A percentile compares a stretch with the other conserved stretches of the same genome.
These are phyloP conservation scores for Tricholoma terreum DNA, from an alignment of 768 basidiomycete species.

Conservation along the genomic window DNA sequence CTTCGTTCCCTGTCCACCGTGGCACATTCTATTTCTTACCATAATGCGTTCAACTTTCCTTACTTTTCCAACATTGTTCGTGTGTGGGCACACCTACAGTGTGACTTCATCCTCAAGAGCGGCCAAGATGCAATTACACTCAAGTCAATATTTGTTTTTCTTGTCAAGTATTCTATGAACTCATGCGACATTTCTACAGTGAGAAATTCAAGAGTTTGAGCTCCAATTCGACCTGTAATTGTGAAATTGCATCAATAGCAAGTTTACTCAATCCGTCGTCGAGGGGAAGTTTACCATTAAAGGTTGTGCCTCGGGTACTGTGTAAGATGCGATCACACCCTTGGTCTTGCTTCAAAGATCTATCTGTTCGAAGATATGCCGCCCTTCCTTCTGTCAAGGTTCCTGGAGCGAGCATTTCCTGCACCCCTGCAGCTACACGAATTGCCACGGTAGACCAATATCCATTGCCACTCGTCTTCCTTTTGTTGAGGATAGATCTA, in stretches of 20 bases:
- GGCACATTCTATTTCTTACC: constrained; percentile 10
- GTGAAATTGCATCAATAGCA: constrained; percentile 38
- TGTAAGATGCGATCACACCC: constrained; percentile 24
- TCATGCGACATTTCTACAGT: no score
- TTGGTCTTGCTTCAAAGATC: not conserved
- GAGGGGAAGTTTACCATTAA: constrained; percentile 40
- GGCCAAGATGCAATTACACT: constrained; percentile 39
- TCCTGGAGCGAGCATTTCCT: constrained; percentile 49
- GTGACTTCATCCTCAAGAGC: constrained; percentile 33
- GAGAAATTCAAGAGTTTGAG: constrained; percentile 33
- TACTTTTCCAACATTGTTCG: constrained; percentile 29
- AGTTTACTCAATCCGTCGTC: constrained; percentile 60
- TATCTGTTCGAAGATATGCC: constrained; percentile 32
- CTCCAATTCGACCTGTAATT: constrained; percentile 31
- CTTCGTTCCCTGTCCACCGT: not conserved
- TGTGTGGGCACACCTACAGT: constrained; percentile 36
- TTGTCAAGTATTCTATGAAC: no score
- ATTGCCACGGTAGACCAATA: constrained; percentile 49
- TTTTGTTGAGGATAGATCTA: not conserved
- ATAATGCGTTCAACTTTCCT: constrained; percentile 42
- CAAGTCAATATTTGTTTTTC: no score
- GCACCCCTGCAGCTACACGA: constrained; percentile 43
- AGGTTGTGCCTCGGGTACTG: constrained; percentile 33
- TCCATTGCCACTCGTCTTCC: not conserved
- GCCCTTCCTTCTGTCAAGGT: constrained; percentile 51